phyloP scores from a whole-genome alignment of 768 basidiomycete species.

The Leccinum disarticulatum region DNA sequence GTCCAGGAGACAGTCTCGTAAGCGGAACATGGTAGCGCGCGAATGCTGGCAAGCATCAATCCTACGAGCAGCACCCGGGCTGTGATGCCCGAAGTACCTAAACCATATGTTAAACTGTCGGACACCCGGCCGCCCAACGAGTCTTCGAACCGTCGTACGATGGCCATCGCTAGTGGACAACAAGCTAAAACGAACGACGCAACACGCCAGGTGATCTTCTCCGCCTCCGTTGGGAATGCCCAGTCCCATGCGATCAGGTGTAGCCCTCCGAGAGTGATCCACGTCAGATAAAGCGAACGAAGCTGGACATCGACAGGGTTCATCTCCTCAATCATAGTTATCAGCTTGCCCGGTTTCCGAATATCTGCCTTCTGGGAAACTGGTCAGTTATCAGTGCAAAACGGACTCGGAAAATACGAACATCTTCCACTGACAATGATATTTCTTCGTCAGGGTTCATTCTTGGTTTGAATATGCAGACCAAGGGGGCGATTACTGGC shows the following conservation, averaged over 20 bases:
- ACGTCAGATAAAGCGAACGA: background rate
- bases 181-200: background rate
- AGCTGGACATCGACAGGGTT: background rate
- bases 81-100: background rate
- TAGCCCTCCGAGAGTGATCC: background rate
- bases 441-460: background rate
- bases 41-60: slow-evolving; percentile 5
- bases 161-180: background rate
- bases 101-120: background rate
- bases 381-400: background rate
- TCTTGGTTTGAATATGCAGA: background rate
- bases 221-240: background rate
- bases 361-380: background rate
- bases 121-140: background rate
- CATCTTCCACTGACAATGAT: background rate
- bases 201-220: background rate
- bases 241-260: slow-evolving; percentile 8
- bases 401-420: background rate
- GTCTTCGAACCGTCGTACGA: background rate
- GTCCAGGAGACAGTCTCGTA: slow-evolving; percentile 1
- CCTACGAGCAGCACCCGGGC: background rate
- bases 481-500: background rate
- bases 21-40: background rate
- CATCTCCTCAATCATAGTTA: background rate
- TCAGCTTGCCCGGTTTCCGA: background rate